Base-by-base conservation (phyloP, 306 rosid species). In the Cicer judaicum region DNA sequence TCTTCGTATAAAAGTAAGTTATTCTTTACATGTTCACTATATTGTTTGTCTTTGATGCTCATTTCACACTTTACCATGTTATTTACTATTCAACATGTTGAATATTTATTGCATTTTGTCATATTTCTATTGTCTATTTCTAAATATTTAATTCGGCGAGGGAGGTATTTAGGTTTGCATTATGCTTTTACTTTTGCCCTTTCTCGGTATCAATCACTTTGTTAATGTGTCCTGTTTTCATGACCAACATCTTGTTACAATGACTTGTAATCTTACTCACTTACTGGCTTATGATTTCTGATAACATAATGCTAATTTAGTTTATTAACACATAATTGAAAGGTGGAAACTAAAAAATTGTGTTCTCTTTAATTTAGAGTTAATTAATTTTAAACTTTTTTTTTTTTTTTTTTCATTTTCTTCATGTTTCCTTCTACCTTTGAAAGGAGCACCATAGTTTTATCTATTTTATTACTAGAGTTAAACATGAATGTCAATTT, bases 1-100 rank as follows among this genome's bases (percentile, higher is more conserved):
- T 81, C 85, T 93, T 73, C 96, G 81, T 66, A 68, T 89, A 62
- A 78, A 85, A 84, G 98, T 89, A 83, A 85, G 88, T 72, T 21
- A 52, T 50, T 86, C 55, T 68, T n/a, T 64, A 12, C 79, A 38
- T 63, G 24, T 53, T 40, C 48, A 7, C 2, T 56, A 2, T 67
- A 57, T 50, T 48, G 4, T 76, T 56, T 59, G 57, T 78, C 63
- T 62, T 24, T 12, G 55, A 57, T 64, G 73, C 70, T 65, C 66
- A 50, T 66, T 44, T 7, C 41, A 24, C 53, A 29, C 5, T 21
- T 64, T 44, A 11, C 11, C 40, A 49, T 70, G 63, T 36, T 75
- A 65, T 43, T 59, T 50, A 71, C 15, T 16, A 72, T 41, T 68
- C 59, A 18, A 18, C 49, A 49, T 67, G 70, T 73, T 3, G n/a